These are phyloP conservation scores for Aphanomyces euteiches DNA, from an alignment of 352 stramenopile species.

Conservation along the genomic window DNA sequence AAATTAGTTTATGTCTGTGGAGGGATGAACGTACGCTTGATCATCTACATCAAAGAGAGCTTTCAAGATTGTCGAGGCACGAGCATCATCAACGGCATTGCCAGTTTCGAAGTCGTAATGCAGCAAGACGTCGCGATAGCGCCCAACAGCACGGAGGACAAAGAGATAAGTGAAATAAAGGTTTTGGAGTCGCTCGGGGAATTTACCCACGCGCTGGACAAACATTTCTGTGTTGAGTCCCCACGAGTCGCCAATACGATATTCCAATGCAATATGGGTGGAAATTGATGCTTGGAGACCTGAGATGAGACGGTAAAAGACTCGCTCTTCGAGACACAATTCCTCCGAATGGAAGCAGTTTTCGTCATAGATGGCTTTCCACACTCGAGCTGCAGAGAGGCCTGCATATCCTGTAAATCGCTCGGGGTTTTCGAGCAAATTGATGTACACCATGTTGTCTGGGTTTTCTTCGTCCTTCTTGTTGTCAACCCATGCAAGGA, in stretches of 20 bases:
- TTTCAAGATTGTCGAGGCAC: slow-evolving; percentile 63
- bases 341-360: slow-evolving; percentile 92
- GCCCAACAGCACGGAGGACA: slow-evolving; percentile 92
- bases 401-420: slow-evolving; percentile 98
- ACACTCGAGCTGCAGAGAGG: slow-evolving; percentile 88
- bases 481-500: slow-evolving; percentile 66
- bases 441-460: slow-evolving; percentile 88
- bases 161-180: slow-evolving; percentile 99
- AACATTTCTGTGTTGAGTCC: slow-evolving; percentile 73
- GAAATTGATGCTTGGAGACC: slow-evolving; percentile 96
- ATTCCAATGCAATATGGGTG: slow-evolving; percentile 88
- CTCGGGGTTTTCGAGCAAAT: slow-evolving; percentile 96
- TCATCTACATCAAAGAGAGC: slow-evolving; percentile 64
- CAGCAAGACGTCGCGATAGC: slow-evolving; percentile 90
- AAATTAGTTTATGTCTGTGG: slow-evolving; percentile 43
- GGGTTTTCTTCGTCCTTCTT: slow-evolving; percentile 51
- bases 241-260: slow-evolving; percentile 70
- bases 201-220: slow-evolving; percentile 85
- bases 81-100: slow-evolving; percentile 81
- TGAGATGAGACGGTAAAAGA: slow-evolving; percentile 95
- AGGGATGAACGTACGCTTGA: slow-evolving; percentile 40
- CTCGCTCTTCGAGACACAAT: slow-evolving; percentile 91
- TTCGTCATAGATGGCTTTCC: slow-evolving; percentile 97
- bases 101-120: slow-evolving; percentile 94
- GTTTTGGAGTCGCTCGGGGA: slow-evolving; percentile 95